Evolutionary conservation across 768 basidiomycete genomes (phyloP).

Genomic region (Naganishia onofrii): DNA sequence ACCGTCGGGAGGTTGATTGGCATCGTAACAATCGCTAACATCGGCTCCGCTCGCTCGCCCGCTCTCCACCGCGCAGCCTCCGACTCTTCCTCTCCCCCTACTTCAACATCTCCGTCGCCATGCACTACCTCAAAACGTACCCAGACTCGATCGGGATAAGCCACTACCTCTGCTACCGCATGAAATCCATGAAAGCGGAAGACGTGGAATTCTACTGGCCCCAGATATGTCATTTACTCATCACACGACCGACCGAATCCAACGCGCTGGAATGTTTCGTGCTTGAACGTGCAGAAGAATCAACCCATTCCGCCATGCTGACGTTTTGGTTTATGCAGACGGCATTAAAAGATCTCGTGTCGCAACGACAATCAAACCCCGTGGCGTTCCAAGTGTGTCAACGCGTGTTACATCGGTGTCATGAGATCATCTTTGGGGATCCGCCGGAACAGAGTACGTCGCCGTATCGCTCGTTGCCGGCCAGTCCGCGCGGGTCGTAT

Average conservation of each 20-base stretch:
- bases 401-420: conserved; percentile 81
- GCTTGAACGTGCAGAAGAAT: conserved; percentile 78
- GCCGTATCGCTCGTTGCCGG: conserved; percentile 65
- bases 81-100: conserved; percentile 90
- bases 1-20: no score
- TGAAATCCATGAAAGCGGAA: conserved; percentile 54
- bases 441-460: conserved; percentile 64
- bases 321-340: conserved; percentile 99
- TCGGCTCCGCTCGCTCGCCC: no score
- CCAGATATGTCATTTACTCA: conserved; percentile 71
- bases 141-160: conserved; percentile 55
- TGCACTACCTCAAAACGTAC: conserved; percentile 66
- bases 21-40: no score
- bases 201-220: conserved; percentile 59
- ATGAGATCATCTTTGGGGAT: conserved; percentile 94
- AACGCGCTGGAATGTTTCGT: conserved; percentile 92
- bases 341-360: conserved; percentile 74
- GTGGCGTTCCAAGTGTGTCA: conserved; percentile 86
- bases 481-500: conserved; percentile 54
- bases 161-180: conserved; percentile 55
- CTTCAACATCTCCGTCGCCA: conserved; percentile 90
- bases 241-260: conserved; percentile 86
- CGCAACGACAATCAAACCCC: conserved; percentile 60
- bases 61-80: conserved; percentile 51
- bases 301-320: conserved; percentile 94